A percentile compares a stretch with the other conserved stretches of the same genome.
phyloP scores from a whole-genome alignment of 2,329 filamentous ascomycete genomes.

The Fusarium nisikadoi region DNA sequence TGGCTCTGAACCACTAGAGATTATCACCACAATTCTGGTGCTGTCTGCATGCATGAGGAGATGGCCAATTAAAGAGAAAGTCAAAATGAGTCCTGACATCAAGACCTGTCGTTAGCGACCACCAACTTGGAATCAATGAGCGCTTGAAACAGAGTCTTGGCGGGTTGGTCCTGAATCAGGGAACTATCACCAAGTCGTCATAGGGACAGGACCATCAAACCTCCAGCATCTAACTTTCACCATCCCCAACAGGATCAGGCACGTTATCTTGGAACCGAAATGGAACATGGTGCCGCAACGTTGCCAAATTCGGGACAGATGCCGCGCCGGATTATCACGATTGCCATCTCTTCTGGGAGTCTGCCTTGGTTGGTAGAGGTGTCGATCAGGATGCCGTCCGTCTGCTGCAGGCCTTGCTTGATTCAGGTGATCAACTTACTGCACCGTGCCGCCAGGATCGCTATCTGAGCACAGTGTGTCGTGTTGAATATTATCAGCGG shows the following conservation, averaged over 20 bases:
- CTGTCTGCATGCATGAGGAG: background rate
- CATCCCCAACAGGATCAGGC: slow-evolving; percentile 1
- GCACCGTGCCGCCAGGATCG: background rate
- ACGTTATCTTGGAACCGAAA: slow-evolving; percentile 19
- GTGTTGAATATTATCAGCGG: slow-evolving; percentile 7
- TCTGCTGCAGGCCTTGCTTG: background rate
- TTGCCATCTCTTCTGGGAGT: background rate
- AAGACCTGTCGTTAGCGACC: slow-evolving; percentile 15
- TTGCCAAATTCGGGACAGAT: slow-evolving; percentile 22
- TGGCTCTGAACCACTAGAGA: background rate
- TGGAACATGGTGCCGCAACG: background rate
- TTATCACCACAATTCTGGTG: background rate
- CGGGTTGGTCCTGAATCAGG: slow-evolving; percentile 24
- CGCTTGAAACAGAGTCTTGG: slow-evolving; percentile 15
- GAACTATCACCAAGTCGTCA: slow-evolving; percentile 34
- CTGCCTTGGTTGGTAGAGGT: slow-evolving; percentile 25
- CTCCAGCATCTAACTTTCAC: slow-evolving; percentile 14
- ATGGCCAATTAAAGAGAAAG: slow-evolving; percentile 8
- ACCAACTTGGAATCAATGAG: slow-evolving; percentile 24
- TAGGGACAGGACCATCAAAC: slow-evolving; percentile 6
- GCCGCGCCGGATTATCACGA: slow-evolving; percentile 19
- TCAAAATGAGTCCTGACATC: slow-evolving; percentile 20
- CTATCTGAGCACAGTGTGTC: background rate
- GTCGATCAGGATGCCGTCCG: slow-evolving; percentile 25
- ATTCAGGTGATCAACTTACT: slow-evolving; percentile 7